Percentiles rank a stretch among this genome's conserved stretches.
Conservation (phyloP, 768 basidiomycete species). For the Collybia nuda region DNA sequence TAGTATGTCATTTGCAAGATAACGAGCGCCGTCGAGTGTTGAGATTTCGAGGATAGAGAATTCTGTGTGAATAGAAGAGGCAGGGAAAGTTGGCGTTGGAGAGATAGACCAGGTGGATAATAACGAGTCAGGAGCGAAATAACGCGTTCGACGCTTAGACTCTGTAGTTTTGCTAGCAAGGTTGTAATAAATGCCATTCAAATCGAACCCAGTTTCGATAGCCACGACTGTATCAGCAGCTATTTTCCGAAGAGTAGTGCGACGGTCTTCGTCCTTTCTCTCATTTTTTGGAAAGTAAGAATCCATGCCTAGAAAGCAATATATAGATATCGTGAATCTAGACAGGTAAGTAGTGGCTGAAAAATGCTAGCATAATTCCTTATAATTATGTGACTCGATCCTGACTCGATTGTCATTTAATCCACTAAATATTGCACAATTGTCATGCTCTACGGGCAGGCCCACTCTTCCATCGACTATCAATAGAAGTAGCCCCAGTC, state of each 20-base stretch:
- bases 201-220: slow-evolving; percentile 42
- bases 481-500: slow-evolving; percentile 7
- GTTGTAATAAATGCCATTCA: slow-evolving; percentile 27
- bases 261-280: slow-evolving; percentile 21
- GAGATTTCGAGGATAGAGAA: slow-evolving; percentile 60
- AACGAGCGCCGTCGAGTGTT: slow-evolving; percentile 61
- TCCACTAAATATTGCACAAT: too few relatives aligned
- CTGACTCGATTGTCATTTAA: too few relatives aligned
- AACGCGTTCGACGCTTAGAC: slow-evolving; percentile 44
- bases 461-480: slow-evolving; percentile 27
- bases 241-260: slow-evolving; percentile 35
- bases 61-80: slow-evolving; percentile 17
- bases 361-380: too few relatives aligned
- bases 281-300: too few relatives aligned
- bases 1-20: slow-evolving; percentile 24
- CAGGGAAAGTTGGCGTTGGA: slow-evolving; percentile 41
- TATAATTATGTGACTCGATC: too few relatives aligned
- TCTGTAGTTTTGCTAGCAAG: slow-evolving; percentile 22
- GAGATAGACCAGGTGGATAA: slow-evolving; percentile 46
- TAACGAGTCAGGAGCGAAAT: slow-evolving; percentile 48
- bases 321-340: too few relatives aligned
- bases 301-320: too few relatives aligned
- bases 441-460: slow-evolving; percentile 15
- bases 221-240: slow-evolving; percentile 51
- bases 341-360: too few relatives aligned